phyloP scores from a whole-genome alignment of 2,329 filamentous ascomycete species.

The Diatrype stigma region DNA sequence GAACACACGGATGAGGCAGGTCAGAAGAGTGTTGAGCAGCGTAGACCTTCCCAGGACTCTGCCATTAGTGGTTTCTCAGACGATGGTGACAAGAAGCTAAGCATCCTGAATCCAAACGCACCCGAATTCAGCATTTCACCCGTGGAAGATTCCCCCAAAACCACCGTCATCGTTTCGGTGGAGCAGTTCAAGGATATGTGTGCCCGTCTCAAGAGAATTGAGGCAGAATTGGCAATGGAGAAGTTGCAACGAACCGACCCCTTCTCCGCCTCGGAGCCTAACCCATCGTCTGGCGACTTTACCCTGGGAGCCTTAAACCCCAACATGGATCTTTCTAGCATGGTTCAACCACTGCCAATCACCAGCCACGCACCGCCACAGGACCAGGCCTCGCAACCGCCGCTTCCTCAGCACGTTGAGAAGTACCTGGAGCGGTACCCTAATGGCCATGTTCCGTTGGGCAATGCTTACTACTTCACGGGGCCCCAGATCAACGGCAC shows the following conservation, averaged over 20 bases:
- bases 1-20: background rate
- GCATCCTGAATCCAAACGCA: conserved; percentile 21
- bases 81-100: conserved; percentile 6
- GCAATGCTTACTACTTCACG: background rate
- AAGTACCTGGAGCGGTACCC: background rate
- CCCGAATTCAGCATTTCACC: conserved; percentile 16
- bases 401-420: background rate
- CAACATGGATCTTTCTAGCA: background rate
- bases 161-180: background rate
- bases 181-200: background rate
- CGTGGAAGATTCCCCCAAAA: background rate
- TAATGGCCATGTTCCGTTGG: background rate
- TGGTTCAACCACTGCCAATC: background rate
- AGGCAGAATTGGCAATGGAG: background rate
- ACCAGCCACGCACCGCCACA: background rate
- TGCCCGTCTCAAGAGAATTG: background rate
- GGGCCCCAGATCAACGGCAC: background rate
- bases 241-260: background rate
- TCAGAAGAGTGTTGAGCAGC: background rate
- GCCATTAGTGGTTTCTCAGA: conserved; percentile 12
- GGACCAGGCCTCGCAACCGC: background rate
- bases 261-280: background rate
- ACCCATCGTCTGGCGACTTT: background rate
- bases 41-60: conserved; percentile 10
- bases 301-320: no score